Conservation (phyloP, 441 rosid genomes). For the Kokia cookei region DNA sequence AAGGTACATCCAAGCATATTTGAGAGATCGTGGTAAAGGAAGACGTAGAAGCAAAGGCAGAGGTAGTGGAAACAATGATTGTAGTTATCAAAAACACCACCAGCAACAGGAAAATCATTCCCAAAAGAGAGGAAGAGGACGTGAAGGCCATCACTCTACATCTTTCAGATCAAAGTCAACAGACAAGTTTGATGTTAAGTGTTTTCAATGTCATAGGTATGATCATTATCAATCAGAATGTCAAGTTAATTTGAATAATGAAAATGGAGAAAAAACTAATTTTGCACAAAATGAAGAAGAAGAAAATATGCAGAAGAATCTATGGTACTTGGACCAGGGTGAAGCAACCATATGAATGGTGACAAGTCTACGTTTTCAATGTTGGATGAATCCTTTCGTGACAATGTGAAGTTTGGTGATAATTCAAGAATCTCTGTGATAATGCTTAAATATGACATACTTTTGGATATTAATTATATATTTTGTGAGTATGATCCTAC, state of each 20-base stretch:
- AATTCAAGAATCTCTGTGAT: neutral
- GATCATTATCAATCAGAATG: neutral
- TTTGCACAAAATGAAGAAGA: neutral
- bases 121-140: neutral
- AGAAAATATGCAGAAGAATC: neutral
- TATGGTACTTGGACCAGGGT: neutral
- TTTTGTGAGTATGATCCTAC: too few species aligned
- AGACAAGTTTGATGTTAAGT: neutral
- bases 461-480: too few species aligned
- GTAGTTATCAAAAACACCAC: neutral
- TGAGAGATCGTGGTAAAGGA: neutral
- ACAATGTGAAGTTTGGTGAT: neutral
- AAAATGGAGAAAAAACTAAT: neutral
- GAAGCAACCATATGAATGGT: neutral
- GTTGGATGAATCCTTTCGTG: neutral
- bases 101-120: neutral
- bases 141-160: neutral
- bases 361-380: neutral
- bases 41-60: neutral
- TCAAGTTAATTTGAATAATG: neutral
- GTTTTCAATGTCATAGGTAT: neutral
- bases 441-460: too few species aligned
- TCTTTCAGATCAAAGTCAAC: neutral
- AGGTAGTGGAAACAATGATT: neutral
- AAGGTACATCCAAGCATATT: too few species aligned